Evolutionary conservation across 2,329 filamentous ascomycete genomes (phyloP), one percentile per base, ranked within the genome.

Genomic region (Fusarium duplospermum): DNA sequence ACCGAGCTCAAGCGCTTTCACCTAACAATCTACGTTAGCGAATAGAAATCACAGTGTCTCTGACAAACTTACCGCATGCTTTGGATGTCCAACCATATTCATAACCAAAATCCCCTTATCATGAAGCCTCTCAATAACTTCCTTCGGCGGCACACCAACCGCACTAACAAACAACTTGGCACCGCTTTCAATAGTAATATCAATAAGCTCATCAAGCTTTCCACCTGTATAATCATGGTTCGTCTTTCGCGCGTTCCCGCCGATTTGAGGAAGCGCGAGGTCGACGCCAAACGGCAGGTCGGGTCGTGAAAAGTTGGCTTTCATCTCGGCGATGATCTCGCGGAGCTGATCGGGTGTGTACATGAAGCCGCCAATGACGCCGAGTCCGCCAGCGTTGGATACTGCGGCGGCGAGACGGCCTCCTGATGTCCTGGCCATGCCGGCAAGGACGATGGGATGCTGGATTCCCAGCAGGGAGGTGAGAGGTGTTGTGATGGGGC

Each of bases 11-110:
- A 98, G 86, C 3, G 95, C 95, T 85, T 98, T 98, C 81, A 58
- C 70, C 77, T 78, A 27, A 4, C 13, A 31, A 35, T 2, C 8
- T 45, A 22, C 27, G 62, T 78, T 47, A 78, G 71, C 24, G 16
- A 27, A 20, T 24, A 38, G 24, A 4, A 47, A 16, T 27, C 36
- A 22, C 36, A 3, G 11, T 1, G 6, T 2, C 13, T 10, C 11
- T 1, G 6, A 8, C 52, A 24, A 22, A 69, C 77, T 68, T 67
- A 92, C 89, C 1, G 95, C 95, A 82, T 98, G 96, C 81, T 93
- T 94, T 2, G 96, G 95, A 78, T 95, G 93, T 0, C 96, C 96
- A 22, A 98, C 95, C 95, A 98, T 98, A 82, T 98, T 98, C 95
- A 98, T 98, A 38, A 98, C 88, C 68, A 97, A 81, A 45, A 98